Base-by-base conservation (phyloP, 352 stramenopile genomes). In the Pythium aristosporum region DNA sequence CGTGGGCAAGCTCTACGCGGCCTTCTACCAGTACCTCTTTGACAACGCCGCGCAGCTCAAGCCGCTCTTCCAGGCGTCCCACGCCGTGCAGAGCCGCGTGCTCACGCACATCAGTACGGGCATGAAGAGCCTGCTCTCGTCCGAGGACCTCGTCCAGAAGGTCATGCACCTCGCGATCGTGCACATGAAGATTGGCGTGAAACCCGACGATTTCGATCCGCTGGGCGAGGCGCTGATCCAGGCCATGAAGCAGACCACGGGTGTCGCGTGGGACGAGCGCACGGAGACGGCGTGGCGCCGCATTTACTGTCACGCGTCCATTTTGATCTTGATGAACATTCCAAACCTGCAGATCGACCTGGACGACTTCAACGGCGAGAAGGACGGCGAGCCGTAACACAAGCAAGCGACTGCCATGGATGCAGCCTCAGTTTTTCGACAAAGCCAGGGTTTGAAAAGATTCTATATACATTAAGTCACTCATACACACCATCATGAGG, bases 11-110 rank as follows among this genome's bases (percentile, higher is more conserved):
- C 72, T 88, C 15, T 89, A 89, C 67, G 69, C 77, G 42, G 76
- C 77, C 51, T 91, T 91, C 42, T 89, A 91, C 71, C 67, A 75
- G 65, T 82, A 87, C 46, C 70, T 89, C 21, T 88, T 89, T 47
- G 76, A 87, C 44, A 61, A 85, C 49, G 74, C 76, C 16, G 57
- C 79, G 12, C 67, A 91, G 57, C 77, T 88, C 58, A 84, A 88
- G 60, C 77, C 81, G 11, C 67, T 90, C 10, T 90, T 90, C 63
- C 77, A 81, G 63, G 75, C 81, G n/a, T 87, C 77, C 2, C 76
- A 87, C 39, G 74, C 87, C 54, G 73, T 87, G 15, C 77, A 88
- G 57, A 87, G 77, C 54, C 77, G 76, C 43, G 81, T 87, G 68
- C 73, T 90, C 36, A 71, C 82, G 18, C 76, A 90, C 52, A 88